Conservation (phyloP, 164 flowering plant genomes). For the Piper longum region DNA sequence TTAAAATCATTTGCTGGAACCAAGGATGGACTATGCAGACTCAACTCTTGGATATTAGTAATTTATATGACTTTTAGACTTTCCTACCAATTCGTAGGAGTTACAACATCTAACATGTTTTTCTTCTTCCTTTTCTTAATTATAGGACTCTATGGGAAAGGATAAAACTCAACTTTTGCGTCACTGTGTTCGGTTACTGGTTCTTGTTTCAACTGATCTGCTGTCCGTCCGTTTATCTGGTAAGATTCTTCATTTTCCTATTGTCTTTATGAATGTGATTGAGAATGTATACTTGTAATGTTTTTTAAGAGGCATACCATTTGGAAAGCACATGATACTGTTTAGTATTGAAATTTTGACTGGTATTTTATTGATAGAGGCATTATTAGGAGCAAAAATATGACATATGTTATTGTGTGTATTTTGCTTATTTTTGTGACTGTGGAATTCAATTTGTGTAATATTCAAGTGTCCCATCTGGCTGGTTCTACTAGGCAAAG, state of each 20-base stretch:
- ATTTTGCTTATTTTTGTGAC: no score
- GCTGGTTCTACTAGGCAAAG: no score
- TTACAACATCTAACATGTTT: not conserved
- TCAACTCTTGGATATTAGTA: slow-evolving; percentile 97
- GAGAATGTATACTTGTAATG: no score
- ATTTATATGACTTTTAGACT: not conserved
- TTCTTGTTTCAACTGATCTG: slow-evolving; percentile 78
- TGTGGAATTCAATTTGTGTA: no score
- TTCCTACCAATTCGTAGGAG: not conserved
- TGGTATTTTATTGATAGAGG: no score
- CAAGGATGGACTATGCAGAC: slow-evolving; percentile 62
- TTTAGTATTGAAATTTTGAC: no score
- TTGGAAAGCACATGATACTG: not conserved
- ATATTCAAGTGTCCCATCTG: no score
- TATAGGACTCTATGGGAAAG: slow-evolving; percentile 99
- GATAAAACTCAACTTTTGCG: slow-evolving; percentile 96
- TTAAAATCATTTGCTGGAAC: slow-evolving; percentile 90
- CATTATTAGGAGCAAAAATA: no score
- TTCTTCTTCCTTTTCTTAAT: slow-evolving; percentile 2
- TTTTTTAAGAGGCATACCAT: not conserved
- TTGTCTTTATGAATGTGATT: not conserved
- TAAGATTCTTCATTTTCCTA: slow-evolving; percentile 12
- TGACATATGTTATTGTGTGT: no score
- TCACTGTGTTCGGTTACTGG: slow-evolving; percentile 94
- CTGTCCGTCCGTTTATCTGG: slow-evolving; percentile 90